These are phyloP conservation scores for Colletotrichum trifolii DNA, from an alignment of 2,329 filamentous ascomycete species.

Conservation along the genomic window DNA sequence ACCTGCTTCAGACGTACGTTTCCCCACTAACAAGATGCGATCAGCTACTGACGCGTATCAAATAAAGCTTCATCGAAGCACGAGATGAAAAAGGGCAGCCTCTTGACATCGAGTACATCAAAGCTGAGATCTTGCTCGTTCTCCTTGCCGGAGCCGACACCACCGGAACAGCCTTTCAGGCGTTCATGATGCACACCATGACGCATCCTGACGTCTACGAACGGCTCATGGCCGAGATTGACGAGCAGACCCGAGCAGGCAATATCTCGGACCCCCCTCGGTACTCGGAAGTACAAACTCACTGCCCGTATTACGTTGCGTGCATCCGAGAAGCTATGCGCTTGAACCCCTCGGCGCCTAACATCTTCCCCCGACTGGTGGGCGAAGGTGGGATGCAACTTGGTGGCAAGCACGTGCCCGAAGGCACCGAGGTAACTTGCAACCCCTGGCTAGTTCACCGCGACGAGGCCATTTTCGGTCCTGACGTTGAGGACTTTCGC, in stretches of 20 bases:
- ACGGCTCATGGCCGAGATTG: constrained; percentile 59
- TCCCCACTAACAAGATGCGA: neutral
- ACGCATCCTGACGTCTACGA: constrained; percentile 52
- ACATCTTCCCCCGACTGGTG: constrained; percentile 60
- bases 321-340: constrained; percentile 63
- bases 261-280: constrained; percentile 49
- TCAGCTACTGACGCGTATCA: neutral
- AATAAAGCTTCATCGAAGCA: constrained; percentile 54
- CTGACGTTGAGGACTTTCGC: constrained; percentile 56
- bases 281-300: constrained; percentile 53
- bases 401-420: constrained; percentile 46
- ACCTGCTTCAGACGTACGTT: constrained; percentile 62
- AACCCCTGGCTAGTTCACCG: constrained; percentile 50
- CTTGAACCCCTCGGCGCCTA: constrained; percentile 61
- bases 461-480: constrained; percentile 52
- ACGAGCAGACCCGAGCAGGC: constrained; percentile 47
- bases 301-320: constrained; percentile 59
- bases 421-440: constrained; percentile 55
- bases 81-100: constrained; percentile 57
- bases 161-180: constrained; percentile 61
- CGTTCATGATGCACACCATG: constrained; percentile 56
- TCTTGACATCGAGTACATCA: constrained; percentile 61
- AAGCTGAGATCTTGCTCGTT: constrained; percentile 63
- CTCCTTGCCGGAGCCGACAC: constrained; percentile 64
- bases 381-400: constrained; percentile 45